A percentile compares a stretch with the other conserved stretches of the same genome.
phyloP scores from a whole-genome alignment of 164 flowering plant genomes.

The Kalanchoe fedtschenkoi region DNA sequence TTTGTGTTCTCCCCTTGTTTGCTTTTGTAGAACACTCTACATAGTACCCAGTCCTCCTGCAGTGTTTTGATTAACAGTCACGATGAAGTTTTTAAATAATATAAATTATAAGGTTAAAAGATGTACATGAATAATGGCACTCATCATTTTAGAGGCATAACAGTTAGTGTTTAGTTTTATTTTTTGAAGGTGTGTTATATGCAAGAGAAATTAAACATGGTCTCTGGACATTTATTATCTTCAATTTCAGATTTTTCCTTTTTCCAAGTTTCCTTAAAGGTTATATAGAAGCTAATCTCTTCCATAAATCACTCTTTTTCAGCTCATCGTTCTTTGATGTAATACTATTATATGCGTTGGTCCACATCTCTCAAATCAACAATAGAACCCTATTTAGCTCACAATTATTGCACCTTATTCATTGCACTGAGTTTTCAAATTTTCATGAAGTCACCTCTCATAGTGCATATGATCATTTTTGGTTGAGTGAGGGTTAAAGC shows the following conservation, averaged over 20 bases:
- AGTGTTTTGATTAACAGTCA: neutral
- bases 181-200: too few species aligned
- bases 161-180: too few species aligned
- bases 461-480: neutral
- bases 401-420: neutral
- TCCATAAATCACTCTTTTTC: neutral
- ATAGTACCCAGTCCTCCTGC: constrained; percentile 9
- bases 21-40: constrained; percentile 9
- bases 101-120: too few species aligned
- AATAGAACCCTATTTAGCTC: neutral
- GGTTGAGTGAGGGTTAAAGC: neutral
- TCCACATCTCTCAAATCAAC: constrained; percentile 4
- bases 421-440: neutral
- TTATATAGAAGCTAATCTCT: neutral
- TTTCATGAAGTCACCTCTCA: neutral
- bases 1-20: constrained; percentile 3
- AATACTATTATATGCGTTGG: neutral
- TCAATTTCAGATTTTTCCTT: neutral
- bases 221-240: too few species aligned
- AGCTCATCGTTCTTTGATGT: neutral
- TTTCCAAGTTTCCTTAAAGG: neutral
- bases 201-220: too few species aligned
- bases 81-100: neutral
- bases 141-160: too few species aligned
- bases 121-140: too few species aligned